Evolutionary conservation across 345 rosid genomes (phyloP).

Genomic region (Eutrema yunnanense): DNA sequence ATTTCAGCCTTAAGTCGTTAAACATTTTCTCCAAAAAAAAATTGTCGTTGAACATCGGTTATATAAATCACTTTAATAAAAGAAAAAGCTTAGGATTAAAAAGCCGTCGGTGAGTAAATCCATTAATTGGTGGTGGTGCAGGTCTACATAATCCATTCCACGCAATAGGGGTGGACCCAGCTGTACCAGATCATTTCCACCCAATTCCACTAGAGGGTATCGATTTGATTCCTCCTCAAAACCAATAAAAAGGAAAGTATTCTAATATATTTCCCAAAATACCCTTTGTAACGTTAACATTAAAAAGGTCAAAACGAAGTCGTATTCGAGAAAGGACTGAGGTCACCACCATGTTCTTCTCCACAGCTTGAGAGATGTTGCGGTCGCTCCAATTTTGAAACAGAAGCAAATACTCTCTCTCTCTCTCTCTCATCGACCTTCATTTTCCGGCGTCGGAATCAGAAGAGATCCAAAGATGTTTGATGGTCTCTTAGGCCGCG

Average conservation of each 20-base stretch:
- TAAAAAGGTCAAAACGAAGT: conserved; percentile 15
- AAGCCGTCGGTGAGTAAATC: conserved; percentile 10
- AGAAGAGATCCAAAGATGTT: conserved; percentile 50
- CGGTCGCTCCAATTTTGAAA: conserved; percentile 1
- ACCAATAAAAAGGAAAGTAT: background rate
- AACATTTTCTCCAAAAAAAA: no score
- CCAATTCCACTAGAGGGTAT: conserved; percentile 17
- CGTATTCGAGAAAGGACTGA: conserved; percentile 9
- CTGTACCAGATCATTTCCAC: conserved; percentile 16
- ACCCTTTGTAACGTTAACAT: conserved; percentile 27
- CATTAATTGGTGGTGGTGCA: conserved; percentile 13
- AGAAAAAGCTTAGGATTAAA: background rate
- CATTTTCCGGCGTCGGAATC: background rate
- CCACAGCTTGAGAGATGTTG: background rate
- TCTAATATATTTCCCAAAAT: background rate
- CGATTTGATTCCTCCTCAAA: conserved; percentile 23
- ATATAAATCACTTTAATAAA: background rate
- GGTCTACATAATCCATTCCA: background rate
- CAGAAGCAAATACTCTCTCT: background rate
- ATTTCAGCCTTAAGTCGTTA: no score
- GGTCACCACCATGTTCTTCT: background rate
- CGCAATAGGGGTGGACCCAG: conserved; percentile 9
- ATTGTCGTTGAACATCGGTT: background rate
- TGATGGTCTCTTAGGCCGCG: conserved; percentile 81
- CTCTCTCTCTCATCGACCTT: background rate